A percentile compares a stretch with the other conserved stretches of the same genome.
Evolutionary conservation across 257 asterid species (phyloP).

Genomic region (Nicotiana undulata): DNA sequence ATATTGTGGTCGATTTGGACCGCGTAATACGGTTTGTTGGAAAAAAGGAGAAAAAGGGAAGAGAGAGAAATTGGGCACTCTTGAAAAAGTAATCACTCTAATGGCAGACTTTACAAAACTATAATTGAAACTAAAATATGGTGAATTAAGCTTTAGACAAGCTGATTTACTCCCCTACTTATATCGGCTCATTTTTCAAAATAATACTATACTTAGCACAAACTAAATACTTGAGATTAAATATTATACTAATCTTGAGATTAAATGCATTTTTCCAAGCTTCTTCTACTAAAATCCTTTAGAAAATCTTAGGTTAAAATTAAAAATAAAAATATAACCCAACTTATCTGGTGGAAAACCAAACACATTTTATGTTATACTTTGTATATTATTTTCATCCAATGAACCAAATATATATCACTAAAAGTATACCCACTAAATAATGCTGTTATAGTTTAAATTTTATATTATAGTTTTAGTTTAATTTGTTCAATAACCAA

Average conservation of each 20-base stretch:
- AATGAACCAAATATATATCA: background rate
- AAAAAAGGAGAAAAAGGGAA: background rate
- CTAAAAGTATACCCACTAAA: background rate
- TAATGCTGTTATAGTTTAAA: background rate
- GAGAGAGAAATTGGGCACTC: background rate
- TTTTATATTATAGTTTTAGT: background rate
- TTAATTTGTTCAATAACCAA: background rate
- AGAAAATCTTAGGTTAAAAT: background rate
- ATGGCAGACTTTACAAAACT: background rate
- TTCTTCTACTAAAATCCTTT: background rate
- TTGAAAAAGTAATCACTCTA: background rate
- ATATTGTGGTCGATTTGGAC: slow-evolving; percentile 10
- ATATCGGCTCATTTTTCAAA: too few relatives aligned
- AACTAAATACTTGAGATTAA: too few relatives aligned
- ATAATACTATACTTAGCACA: too few relatives aligned
- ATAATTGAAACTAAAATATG: too few relatives aligned
- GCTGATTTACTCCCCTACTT: too few relatives aligned
- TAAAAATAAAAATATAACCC: background rate
- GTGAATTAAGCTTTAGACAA: too few relatives aligned
- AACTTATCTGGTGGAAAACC: background rate
- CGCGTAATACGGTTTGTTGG: slow-evolving; percentile 6
- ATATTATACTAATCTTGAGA: background rate
- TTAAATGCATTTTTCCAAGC: background rate
- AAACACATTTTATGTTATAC: background rate
- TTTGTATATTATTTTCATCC: background rate